Evolutionary conservation across 441 rosid genomes (phyloP).

Genomic region (Erodium texanum): DNA sequence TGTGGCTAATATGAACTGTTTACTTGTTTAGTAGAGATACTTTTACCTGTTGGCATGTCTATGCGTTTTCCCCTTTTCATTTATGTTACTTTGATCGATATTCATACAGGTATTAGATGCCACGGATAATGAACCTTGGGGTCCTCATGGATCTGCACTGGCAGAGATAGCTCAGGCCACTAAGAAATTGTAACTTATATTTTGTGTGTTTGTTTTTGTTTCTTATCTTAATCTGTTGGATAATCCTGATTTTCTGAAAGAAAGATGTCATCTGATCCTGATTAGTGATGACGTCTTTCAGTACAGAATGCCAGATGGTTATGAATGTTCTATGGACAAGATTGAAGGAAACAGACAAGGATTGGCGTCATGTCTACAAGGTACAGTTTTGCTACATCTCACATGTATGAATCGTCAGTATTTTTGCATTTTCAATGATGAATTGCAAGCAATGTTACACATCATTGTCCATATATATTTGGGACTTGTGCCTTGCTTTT

Average conservation of each 20-base stretch:
- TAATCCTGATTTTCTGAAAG: conserved; percentile 6
- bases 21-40: not conserved
- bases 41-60: not conserved
- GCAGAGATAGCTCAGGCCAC: conserved; percentile 93
- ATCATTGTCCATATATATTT: not conserved
- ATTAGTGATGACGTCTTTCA: conserved; percentile 28
- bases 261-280: conserved; percentile 11
- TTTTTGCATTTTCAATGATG: not conserved
- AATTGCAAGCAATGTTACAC: not conserved
- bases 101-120: conserved; percentile 82
- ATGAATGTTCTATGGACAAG: conserved; percentile 96
- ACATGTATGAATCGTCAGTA: not conserved
- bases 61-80: too few relatives aligned
- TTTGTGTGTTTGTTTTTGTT: not conserved
- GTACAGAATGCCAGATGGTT: conserved; percentile 89
- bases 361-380: conserved; percentile 98
- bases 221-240: not conserved
- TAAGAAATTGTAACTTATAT: conserved; percentile 54
- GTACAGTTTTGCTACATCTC: conserved; percentile 27
- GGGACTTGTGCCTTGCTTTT: conserved; percentile 2
- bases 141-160: conserved; percentile 93
- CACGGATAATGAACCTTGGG: conserved; percentile 97
- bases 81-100: not conserved
- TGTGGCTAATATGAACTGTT: not conserved
- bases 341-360: conserved; percentile 79